Evolutionary conservation across 2,329 filamentous ascomycete genomes (phyloP).

Genomic region (Claviceps humidiphila): DNA sequence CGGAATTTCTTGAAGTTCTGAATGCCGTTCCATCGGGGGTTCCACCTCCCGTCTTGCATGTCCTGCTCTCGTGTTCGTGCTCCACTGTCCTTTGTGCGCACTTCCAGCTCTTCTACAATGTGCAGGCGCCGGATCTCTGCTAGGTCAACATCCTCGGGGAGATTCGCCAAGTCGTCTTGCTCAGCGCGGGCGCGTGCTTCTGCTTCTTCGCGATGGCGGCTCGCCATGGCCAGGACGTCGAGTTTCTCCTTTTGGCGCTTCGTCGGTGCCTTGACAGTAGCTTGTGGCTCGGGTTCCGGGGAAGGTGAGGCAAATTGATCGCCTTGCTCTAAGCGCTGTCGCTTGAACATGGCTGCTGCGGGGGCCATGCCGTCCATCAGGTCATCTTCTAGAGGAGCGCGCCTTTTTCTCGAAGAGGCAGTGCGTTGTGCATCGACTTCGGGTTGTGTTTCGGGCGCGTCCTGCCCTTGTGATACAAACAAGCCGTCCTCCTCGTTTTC

Average conservation of each 20-base stretch:
- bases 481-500: slow-evolving; percentile 29
- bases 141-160: slow-evolving; percentile 54
- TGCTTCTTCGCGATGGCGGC: slow-evolving; percentile 47
- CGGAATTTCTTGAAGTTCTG: slow-evolving; percentile 93
- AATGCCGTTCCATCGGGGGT: slow-evolving; percentile 81
- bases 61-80: slow-evolving; percentile 32
- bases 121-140: slow-evolving; percentile 60
- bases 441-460: slow-evolving; percentile 11
- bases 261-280: slow-evolving; percentile 3
- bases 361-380: slow-evolving; percentile 63
- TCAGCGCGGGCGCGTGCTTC: slow-evolving; percentile 48
- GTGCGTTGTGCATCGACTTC: slow-evolving; percentile 9
- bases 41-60: slow-evolving; percentile 52
- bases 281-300: slow-evolving; percentile 13
- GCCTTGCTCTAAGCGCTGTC: slow-evolving; percentile 53
- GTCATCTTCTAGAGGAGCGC: slow-evolving; percentile 34
- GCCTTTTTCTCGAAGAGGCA: slow-evolving; percentile 31
- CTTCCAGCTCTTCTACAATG: slow-evolving; percentile 62
- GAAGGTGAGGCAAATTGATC: slow-evolving; percentile 26
- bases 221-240: slow-evolving; percentile 55
- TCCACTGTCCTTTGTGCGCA: slow-evolving; percentile 29
- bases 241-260: slow-evolving; percentile 45
- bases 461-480: slow-evolving; percentile 41
- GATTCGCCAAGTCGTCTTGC: slow-evolving; percentile 37
- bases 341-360: slow-evolving; percentile 64